These are phyloP conservation scores for Cladosporium sp. DNA, from an alignment of 2,329 filamentous ascomycete genomes.

Conservation along the genomic window DNA sequence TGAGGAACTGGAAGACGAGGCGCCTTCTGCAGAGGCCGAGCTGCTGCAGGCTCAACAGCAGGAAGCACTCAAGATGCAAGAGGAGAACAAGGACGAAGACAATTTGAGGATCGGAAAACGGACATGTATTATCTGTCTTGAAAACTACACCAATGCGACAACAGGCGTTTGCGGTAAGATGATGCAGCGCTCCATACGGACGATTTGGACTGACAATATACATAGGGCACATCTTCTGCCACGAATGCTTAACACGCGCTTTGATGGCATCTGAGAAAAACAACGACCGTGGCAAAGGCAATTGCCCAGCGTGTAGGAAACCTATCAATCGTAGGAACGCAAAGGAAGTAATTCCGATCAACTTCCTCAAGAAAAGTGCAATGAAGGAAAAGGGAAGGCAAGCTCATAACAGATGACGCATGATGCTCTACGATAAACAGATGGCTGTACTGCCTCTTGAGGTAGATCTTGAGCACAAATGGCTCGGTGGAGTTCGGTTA, in stretches of 20 bases:
- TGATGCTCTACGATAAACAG: neutral
- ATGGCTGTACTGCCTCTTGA: no score
- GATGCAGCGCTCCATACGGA: neutral
- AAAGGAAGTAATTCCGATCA: conserved; percentile 39
- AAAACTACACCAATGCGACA: conserved; percentile 56
- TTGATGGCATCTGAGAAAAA: conserved; percentile 53
- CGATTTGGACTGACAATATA: conserved; percentile 5
- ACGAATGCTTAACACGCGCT: conserved; percentile 59
- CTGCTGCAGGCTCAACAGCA: conserved; percentile 28
- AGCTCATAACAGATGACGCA: neutral
- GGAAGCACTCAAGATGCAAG: conserved; percentile 23
- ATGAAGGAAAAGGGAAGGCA: conserved; percentile 13
- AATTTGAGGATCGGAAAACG: conserved; percentile 39
- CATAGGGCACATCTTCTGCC: conserved; percentile 60
- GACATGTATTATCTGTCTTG: conserved; percentile 63
- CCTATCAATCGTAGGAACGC: conserved; percentile 37
- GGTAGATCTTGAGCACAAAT: neutral
- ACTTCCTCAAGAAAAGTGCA: conserved; percentile 37
- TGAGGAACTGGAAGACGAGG: conserved; percentile 17
- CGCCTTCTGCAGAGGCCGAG: conserved; percentile 30
- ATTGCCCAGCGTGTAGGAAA: conserved; percentile 47
- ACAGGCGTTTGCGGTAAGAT: conserved; percentile 56
- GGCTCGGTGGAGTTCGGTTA: neutral
- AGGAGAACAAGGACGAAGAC: conserved; percentile 17
- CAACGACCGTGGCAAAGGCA: conserved; percentile 39